phyloP scores from a whole-genome alignment of 75 land plant genomes.

The Selaginella tamariscina region DNA sequence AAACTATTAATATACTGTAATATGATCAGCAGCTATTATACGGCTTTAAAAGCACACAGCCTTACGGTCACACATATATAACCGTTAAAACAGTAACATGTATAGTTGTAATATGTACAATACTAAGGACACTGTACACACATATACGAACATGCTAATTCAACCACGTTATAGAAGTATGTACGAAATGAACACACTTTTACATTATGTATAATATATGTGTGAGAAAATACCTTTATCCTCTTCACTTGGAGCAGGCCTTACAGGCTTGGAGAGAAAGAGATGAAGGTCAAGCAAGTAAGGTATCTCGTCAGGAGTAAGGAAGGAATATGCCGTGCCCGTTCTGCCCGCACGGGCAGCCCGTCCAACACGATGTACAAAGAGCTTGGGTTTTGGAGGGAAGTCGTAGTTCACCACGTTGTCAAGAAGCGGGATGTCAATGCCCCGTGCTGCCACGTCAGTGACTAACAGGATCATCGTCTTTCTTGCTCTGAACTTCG shows the following conservation, averaged over 20 bases:
- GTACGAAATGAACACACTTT: too few species aligned
- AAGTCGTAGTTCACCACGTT: slow-evolving; percentile 97
- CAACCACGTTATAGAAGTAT: too few species aligned
- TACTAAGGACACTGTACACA: too few species aligned
- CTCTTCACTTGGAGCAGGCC: slow-evolving; percentile 79
- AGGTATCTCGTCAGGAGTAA: slow-evolving; percentile 84
- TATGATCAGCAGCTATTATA: too few species aligned
- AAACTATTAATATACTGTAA: too few species aligned
- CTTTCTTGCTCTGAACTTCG: slow-evolving; percentile 80
- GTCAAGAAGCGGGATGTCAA: slow-evolving; percentile 94
- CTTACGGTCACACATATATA: too few species aligned
- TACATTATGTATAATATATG: too few species aligned
- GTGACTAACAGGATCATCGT: slow-evolving; percentile 90
- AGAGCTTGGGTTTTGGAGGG: slow-evolving; percentile 94
- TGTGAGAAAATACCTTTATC: slow-evolving; percentile 46
- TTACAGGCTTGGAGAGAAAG: slow-evolving; percentile 85
- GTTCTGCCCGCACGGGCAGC: slow-evolving; percentile 96
- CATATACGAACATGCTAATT: too few species aligned
- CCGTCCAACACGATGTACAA: slow-evolving; percentile 94
- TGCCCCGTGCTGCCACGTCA: slow-evolving; percentile 95
- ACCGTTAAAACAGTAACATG: too few species aligned
- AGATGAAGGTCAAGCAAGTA: slow-evolving; percentile 86
- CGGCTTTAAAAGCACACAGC: too few species aligned
- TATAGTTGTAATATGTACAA: too few species aligned
- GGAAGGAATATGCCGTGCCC: slow-evolving; percentile 85